These are phyloP conservation scores for Zoysia pacifica DNA, from an alignment of 176 grass and related monocot species.

Conservation along the genomic window DNA sequence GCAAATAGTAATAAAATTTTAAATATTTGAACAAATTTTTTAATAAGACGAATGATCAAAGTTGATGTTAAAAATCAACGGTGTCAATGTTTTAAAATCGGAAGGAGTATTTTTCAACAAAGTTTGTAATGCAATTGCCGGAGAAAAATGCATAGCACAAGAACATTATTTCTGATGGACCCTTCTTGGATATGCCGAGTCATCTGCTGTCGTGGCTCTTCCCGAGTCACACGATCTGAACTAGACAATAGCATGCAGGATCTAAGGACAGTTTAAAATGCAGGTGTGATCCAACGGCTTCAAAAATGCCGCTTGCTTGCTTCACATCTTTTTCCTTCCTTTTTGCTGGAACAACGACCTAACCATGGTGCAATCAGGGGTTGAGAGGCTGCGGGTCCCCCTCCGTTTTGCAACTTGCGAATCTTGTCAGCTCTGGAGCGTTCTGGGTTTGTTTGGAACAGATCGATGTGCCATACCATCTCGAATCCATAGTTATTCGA, in stretches of 20 bases:
- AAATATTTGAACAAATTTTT: too few species aligned
- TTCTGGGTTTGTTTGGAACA: slow-evolving; percentile 5
- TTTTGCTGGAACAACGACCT: not conserved
- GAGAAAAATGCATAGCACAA: too few species aligned
- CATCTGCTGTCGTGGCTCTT: not conserved
- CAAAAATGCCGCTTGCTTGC: not conserved
- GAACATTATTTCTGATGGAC: not conserved
- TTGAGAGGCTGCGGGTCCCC: not conserved
- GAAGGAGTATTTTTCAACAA: too few species aligned
- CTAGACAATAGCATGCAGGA: not conserved
- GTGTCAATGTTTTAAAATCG: too few species aligned
- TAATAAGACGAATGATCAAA: too few species aligned
- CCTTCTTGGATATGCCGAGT: not conserved
- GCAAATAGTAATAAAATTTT: too few species aligned
- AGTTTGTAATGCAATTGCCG: too few species aligned
- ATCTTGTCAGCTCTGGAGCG: not conserved
- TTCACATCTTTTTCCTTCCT: not conserved
- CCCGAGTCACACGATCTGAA: not conserved
- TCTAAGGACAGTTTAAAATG: not conserved
- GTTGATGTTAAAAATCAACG: too few species aligned
- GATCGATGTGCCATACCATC: not conserved
- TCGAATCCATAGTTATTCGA: not conserved
- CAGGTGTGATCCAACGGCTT: not conserved
- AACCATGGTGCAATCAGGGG: not conserved
- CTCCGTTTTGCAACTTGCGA: not conserved